Percentiles rank a stretch among this genome's conserved stretches.
phyloP scores from a whole-genome alignment of 345 rosid genomes.

The Pistacia atlantica region DNA sequence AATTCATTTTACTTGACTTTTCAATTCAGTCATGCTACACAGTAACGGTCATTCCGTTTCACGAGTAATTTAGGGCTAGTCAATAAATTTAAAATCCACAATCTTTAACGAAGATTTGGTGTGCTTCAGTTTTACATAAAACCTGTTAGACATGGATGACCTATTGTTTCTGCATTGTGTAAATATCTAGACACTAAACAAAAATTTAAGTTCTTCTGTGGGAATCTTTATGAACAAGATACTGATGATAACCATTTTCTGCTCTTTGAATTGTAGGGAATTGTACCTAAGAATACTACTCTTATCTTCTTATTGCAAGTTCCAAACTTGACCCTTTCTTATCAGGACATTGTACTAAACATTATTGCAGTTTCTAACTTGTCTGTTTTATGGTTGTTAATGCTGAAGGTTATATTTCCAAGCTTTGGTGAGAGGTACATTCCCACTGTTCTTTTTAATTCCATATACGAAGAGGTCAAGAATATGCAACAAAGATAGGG shows the following conservation, averaged over 20 bases:
- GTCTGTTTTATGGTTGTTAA: conserved; percentile 4
- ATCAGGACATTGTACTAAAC: neutral
- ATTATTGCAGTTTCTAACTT: conserved; percentile 5
- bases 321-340: neutral
- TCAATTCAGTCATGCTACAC: neutral
- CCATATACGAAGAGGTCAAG: conserved; percentile 64
- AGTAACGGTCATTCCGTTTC: too few relatives aligned
- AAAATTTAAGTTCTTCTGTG: neutral
- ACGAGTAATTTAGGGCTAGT: neutral
- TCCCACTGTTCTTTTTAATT: conserved; percentile 66
- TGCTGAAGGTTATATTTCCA: conserved; percentile 72
- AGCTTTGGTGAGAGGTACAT: conserved; percentile 91
- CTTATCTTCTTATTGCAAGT: neutral
- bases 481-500: conserved; percentile 45
- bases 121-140: neutral
- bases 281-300: neutral
- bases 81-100: neutral
- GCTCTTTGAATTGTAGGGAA: neutral
- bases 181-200: too few relatives aligned
- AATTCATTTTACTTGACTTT: too few relatives aligned
- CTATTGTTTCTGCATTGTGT: too few relatives aligned
- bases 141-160: neutral
- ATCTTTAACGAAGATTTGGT: neutral
- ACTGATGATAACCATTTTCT: neutral
- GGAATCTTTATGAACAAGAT: neutral